phyloP scores from a whole-genome alignment of 192 early-diverging fungal species.

The Obelidium mucronatum region DNA sequence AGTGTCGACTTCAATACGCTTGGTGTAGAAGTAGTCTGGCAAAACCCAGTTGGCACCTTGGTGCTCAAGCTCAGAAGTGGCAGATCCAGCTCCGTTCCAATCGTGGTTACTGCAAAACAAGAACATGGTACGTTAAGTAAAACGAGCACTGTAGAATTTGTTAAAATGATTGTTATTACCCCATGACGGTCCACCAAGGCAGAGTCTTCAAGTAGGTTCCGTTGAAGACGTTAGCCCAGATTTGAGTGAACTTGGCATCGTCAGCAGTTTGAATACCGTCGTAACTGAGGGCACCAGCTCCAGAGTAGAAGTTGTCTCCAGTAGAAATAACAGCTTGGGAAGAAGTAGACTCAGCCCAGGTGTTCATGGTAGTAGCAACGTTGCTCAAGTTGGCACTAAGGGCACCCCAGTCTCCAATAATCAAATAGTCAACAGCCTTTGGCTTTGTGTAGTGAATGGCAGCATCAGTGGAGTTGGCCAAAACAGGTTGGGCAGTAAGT shows the following conservation, averaged over 20 bases:
- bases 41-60: background rate
- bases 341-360: background rate
- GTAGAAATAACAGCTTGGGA: constrained; percentile 9
- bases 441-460: constrained; percentile 8
- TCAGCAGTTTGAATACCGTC: background rate
- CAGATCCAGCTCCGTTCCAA: background rate
- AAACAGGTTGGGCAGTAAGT: background rate
- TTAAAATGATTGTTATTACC: background rate
- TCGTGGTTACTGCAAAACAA: constrained; percentile 1
- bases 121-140: background rate
- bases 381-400: background rate
- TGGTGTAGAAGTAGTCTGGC: constrained; percentile 9
- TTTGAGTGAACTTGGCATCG: constrained; percentile 4
- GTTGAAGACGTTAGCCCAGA: constrained; percentile 21
- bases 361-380: background rate
- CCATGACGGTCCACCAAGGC: constrained; percentile 12
- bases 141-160: background rate
- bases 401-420: background rate
- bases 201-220: background rate
- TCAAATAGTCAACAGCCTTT: background rate
- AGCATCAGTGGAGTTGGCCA: background rate
- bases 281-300: background rate
- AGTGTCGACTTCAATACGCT: background rate
- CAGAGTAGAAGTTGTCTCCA: constrained; percentile 30
- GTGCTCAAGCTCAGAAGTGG: background rate